A percentile compares a stretch with the other conserved stretches of the same genome.
These are phyloP conservation scores for Phellopilus nigrolimitatus DNA, from an alignment of 1,284 basidiomycete species.

Conservation along the genomic window DNA sequence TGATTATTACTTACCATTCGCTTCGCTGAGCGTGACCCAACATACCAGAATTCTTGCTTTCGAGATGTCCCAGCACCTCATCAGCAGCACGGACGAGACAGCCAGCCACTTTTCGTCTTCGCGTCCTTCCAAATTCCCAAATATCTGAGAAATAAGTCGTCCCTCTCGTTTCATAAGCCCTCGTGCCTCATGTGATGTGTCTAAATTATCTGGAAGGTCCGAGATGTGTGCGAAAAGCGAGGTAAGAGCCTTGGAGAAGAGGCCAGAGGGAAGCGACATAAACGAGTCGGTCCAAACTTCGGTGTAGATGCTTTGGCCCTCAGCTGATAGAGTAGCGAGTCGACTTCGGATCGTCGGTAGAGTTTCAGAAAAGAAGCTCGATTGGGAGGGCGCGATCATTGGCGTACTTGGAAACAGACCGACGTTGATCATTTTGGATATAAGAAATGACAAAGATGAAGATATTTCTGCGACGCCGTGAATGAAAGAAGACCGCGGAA, in stretches of 20 bases:
- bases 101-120: conserved; percentile 50
- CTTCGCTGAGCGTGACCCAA: conserved; percentile 48
- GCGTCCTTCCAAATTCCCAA: conserved; percentile 44
- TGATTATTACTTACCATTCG: conserved; percentile 34
- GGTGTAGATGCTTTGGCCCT: conserved; percentile 33
- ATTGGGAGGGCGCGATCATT: conserved; percentile 42
- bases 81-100: conserved; percentile 44
- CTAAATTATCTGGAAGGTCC: conserved; percentile 29
- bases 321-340: conserved; percentile 25
- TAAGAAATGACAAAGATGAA: conserved; percentile 27
- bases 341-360: conserved; percentile 45
- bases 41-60: conserved; percentile 60
- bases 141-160: conserved; percentile 38
- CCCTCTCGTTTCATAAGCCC: conserved; percentile 49
- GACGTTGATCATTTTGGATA: conserved; percentile 61
- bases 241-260: conserved; percentile 47
- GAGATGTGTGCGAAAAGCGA: conserved; percentile 53
- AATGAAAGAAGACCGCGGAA: neutral
- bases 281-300: conserved; percentile 48
- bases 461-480: conserved; percentile 27
- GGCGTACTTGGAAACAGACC: conserved; percentile 54
- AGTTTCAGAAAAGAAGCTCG: conserved; percentile 57
- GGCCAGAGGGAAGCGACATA: conserved; percentile 45
- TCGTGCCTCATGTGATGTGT: conserved; percentile 33
- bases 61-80: conserved; percentile 52